Base-by-base conservation (phyloP, 106 monocot species). In the Platanthera zijinensis region DNA sequence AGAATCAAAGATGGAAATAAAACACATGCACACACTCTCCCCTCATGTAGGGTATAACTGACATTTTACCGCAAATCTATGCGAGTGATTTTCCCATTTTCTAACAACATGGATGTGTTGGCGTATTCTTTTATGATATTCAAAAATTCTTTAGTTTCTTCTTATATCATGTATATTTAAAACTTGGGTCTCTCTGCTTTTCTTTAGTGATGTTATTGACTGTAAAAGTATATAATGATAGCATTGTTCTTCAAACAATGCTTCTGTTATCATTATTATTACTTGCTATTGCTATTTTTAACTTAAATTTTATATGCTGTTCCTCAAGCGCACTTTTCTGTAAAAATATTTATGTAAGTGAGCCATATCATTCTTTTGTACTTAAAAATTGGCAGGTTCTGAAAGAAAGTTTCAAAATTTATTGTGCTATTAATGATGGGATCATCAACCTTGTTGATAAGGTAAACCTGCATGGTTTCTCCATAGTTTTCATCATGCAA, bases 361-460 rank as follows among this genome's bases (percentile, higher is more conserved):
- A 66, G 7, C 66, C 32, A 8, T 10, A 4, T 66, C 66, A 66
- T 66, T 51, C 72, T 72, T 50, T 19, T 5, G 21, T 51, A 9
- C 10, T 51, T 51, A 19, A 50, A 18, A 66, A 66, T 66, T 66
- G 10, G n/a, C 93, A 99, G 97, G 91, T 99, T n/a, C 62, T 94
- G 50, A 94, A 99, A 78, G 97, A 99, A 81, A 99, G 97, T 76
- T 94, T 99, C 78, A 99, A 91, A 69, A 92, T 99, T 25, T 99
- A 87, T 76, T 89, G 94, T 85, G 91, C 97, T 73, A 94, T 99
- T 69, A 99, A 94, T 86, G 97, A 99, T 92, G 97, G 97, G 71
- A 92, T 94, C 79, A 99, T 99, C 78, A 99, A 91, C 76, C 94
- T 99, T 84, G 94, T 99, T 62, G 97, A 99, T 85, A 91, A 89